Percentiles rank a stretch among this genome's conserved stretches.
Conservation (phyloP, 1,284 basidiomycete species). For the Melanopsichium pennsylvanicum region DNA sequence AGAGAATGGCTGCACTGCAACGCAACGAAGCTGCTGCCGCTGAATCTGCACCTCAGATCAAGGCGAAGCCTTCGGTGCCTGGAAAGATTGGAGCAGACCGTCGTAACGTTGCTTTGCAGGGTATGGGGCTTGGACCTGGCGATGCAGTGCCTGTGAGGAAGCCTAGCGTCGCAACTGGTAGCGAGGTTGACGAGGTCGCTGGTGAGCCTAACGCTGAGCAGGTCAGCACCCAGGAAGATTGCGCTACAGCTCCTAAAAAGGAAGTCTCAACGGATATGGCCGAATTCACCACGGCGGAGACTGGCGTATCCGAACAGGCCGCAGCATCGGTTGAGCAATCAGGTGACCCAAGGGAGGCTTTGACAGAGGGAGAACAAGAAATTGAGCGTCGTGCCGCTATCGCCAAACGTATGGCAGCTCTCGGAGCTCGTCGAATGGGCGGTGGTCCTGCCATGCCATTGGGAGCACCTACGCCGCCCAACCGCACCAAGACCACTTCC, state of each 20-base stretch:
- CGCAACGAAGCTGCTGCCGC: constrained; percentile 44
- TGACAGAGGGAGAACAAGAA: constrained; percentile 53
- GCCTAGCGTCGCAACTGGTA: constrained; percentile 15
- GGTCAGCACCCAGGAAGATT: background rate
- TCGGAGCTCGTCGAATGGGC: constrained; percentile 61
- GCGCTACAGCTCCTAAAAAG: background rate
- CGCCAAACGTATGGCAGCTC: constrained; percentile 60
- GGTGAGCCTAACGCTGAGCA: background rate
- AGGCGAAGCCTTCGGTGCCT: constrained; percentile 32
- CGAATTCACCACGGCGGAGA: background rate
- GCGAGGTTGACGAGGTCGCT: background rate
- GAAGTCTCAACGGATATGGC: background rate
- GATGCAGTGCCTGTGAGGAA: constrained; percentile 12
- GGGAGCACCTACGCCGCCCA: constrained; percentile 31
- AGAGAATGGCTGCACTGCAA: constrained; percentile 64
- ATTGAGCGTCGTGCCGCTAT: constrained; percentile 53
- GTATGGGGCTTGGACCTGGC: constrained; percentile 45
- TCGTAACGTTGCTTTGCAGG: constrained; percentile 42
- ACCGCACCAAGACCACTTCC: constrained; percentile 15
- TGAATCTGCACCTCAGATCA: constrained; percentile 33
- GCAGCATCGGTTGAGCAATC: constrained; percentile 7
- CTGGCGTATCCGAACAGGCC: background rate
- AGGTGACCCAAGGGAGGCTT: constrained; percentile 23
- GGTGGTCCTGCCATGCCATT: constrained; percentile 33
- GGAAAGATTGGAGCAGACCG: constrained; percentile 47